These are phyloP conservation scores for Corinectria fuckeliana DNA, from an alignment of 2,329 filamentous ascomycete species.

Conservation along the genomic window DNA sequence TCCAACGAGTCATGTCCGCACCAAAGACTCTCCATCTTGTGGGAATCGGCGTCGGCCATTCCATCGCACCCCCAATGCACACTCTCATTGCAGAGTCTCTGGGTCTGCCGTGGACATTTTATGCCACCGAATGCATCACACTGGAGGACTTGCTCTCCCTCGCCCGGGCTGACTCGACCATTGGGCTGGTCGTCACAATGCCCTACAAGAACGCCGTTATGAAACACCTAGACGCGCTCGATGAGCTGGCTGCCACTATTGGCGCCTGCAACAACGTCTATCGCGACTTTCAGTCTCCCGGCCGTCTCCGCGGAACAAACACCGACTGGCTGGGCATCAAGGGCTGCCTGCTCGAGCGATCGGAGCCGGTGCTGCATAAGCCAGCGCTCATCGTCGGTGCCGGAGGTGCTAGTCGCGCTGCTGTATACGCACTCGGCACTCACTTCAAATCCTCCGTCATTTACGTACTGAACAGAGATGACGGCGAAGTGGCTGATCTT, in stretches of 20 bases:
- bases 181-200: constrained; percentile 42
- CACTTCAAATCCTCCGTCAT: constrained; percentile 39
- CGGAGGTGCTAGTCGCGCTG: constrained; percentile 50
- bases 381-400: constrained; percentile 48
- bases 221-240: constrained; percentile 45
- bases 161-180: constrained; percentile 39
- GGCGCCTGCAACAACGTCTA: constrained; percentile 49
- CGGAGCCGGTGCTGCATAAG: constrained; percentile 17
- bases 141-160: constrained; percentile 42
- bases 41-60: constrained; percentile 49
- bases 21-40: constrained; percentile 42
- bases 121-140: constrained; percentile 38
- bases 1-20: constrained; percentile 4
- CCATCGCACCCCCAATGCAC: constrained; percentile 49
- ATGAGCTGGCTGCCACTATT: constrained; percentile 43
- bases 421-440: constrained; percentile 44
- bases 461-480: constrained; percentile 47
- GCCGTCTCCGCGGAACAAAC: constrained; percentile 46
- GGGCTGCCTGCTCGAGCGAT: constrained; percentile 39
- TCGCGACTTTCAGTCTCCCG: constrained; percentile 27
- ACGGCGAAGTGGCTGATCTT: constrained; percentile 29
- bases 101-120: constrained; percentile 41
- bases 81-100: constrained; percentile 46
- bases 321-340: constrained; percentile 52
- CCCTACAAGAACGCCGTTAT: constrained; percentile 49